Evolutionary conservation across 140 eudicot species (phyloP).

Genomic region (Bidens hawaiensis): DNA sequence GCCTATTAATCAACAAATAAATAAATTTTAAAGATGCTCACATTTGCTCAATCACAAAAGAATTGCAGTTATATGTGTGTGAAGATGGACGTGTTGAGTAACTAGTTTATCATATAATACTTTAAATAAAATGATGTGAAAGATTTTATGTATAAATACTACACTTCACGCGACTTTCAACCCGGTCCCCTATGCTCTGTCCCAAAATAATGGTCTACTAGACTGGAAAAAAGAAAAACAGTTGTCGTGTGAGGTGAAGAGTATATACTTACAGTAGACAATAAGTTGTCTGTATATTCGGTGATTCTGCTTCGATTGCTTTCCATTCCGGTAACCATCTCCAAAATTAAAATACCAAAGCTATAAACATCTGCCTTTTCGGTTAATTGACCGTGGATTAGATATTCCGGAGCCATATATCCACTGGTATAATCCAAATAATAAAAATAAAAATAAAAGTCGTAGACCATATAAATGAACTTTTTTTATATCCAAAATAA

Average conservation of each 20-base stretch:
- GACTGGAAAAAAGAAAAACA: no score
- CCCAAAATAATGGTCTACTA: no score
- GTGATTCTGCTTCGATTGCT: conserved; percentile 53
- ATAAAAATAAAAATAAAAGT: not conserved
- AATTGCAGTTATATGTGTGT: no score
- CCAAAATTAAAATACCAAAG: conserved; percentile 69
- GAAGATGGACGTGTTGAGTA: no score
- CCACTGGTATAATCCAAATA: conserved; percentile 33
- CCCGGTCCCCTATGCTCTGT: no score
- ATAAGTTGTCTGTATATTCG: conserved; percentile 68
- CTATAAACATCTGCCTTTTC: conserved; percentile 90
- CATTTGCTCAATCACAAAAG: no score
- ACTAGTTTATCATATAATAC: no score
- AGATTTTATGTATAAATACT: no score
- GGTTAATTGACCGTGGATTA: conserved; percentile 79
- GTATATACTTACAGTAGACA: conserved; percentile 43
- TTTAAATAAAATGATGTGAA: no score
- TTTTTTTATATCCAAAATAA: not conserved
- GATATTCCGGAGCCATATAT: conserved; percentile 95
- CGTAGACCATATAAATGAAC: not conserved
- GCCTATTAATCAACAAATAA: conserved; percentile 42
- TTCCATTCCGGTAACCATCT: conserved; percentile 71
- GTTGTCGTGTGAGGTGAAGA: no score
- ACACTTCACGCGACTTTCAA: no score
- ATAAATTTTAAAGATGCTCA: no score